phyloP scores from a whole-genome alignment of 2,329 filamentous ascomycete genomes.

The Alternaria panax region DNA sequence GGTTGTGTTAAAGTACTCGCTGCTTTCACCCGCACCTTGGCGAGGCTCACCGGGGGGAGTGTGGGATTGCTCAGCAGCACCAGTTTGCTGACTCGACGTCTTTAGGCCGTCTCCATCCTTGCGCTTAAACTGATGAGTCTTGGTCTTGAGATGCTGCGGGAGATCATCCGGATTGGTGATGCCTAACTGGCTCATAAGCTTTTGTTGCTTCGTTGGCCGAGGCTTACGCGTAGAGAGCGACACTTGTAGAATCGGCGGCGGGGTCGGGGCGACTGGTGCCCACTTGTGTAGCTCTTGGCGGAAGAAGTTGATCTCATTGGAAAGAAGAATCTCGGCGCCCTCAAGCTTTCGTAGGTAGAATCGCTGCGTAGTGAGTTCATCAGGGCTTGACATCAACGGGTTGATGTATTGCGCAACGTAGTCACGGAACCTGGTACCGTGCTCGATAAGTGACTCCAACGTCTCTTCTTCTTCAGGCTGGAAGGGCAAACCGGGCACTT shows the following conservation, averaged over 20 bases:
- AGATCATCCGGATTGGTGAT: constrained; percentile 91
- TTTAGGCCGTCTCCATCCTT: constrained; percentile 63
- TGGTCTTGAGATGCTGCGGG: constrained; percentile 80
- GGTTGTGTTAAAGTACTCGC: constrained; percentile 44
- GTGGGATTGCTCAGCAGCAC: constrained; percentile 47
- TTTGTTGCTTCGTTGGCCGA: constrained; percentile 94
- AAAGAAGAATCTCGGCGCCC: constrained; percentile 89
- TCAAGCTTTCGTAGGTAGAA: constrained; percentile 98
- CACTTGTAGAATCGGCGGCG: constrained; percentile 84
- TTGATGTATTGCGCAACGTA: constrained; percentile 84
- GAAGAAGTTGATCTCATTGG: constrained; percentile 97
- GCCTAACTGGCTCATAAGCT: constrained; percentile 86
- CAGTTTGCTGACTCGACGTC: constrained; percentile 41
- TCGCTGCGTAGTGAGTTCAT: constrained; percentile 86
- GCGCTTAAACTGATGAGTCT: constrained; percentile 60
- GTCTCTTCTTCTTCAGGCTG: constrained; percentile 94
- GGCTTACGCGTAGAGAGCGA: constrained; percentile 95
- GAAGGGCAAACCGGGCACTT: constrained; percentile 82
- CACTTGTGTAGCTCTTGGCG: constrained; percentile 94
- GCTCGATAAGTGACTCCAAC: constrained; percentile 83
- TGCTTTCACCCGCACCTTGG: constrained; percentile 33
- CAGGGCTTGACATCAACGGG: constrained; percentile 78
- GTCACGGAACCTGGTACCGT: constrained; percentile 82
- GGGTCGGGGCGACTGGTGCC: constrained; percentile 84
- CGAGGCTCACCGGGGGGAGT: constrained; percentile 49